A percentile compares a stretch with the other conserved stretches of the same genome.
phyloP scores from a whole-genome alignment of 805 yeast species.

The Metschnikowia kofuensis region DNA sequence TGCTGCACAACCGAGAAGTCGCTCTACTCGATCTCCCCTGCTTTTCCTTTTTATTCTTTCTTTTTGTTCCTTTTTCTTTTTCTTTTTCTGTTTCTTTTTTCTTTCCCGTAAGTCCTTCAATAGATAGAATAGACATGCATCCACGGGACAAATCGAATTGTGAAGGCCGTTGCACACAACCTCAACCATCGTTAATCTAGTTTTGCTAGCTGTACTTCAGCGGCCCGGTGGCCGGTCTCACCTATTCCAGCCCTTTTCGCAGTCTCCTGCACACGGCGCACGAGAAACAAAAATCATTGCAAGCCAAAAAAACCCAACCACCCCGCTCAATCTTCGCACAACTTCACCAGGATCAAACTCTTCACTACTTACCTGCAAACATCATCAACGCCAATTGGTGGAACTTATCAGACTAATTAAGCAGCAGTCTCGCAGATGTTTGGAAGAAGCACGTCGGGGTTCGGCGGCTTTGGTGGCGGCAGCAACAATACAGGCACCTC shows the following conservation, averaged over 20 bases:
- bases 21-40: no score
- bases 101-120: no score
- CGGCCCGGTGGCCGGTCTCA: no score
- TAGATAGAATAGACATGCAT: no score
- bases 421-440: constrained; percentile 32
- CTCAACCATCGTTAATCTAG: no score
- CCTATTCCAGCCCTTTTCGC: not conserved
- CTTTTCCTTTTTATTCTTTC: no score
- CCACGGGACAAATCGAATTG: no score
- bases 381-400: not conserved
- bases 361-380: not conserved
- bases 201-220: no score
- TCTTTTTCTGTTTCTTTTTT: no score
- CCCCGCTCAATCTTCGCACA: not conserved
- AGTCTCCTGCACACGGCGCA: not conserved
- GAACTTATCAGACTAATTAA: not conserved
- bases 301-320: not conserved
- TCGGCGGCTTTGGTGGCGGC: constrained; percentile 46
- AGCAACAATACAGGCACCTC: constrained; percentile 12
- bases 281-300: not conserved
- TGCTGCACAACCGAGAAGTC: no score
- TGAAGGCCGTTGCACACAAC: no score
- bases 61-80: no score
- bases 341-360: not conserved
- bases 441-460: constrained; percentile 49